These are phyloP conservation scores for Suhomyces tanzawaensis DNA, from an alignment of 805 yeast genomes.

Conservation along the genomic window DNA sequence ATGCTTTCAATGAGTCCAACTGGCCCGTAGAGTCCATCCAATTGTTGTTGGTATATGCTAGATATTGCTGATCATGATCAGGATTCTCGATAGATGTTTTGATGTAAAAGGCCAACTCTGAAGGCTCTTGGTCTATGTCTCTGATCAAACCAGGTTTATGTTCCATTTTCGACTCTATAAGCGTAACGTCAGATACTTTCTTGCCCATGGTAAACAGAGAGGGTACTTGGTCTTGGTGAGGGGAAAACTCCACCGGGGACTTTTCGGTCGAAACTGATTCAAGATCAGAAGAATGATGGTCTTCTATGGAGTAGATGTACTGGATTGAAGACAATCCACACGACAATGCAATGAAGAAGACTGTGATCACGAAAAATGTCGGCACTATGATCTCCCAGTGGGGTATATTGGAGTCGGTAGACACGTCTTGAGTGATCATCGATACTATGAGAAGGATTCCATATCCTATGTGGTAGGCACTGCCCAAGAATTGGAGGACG, in stretches of 20 bases:
- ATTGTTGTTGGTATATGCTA: slow-evolving; percentile 12
- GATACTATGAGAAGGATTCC: slow-evolving; percentile 7
- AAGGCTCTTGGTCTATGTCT: slow-evolving; percentile 5
- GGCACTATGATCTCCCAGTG: slow-evolving; percentile 5
- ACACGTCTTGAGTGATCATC: slow-evolving; percentile 1
- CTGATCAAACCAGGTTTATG: not conserved
- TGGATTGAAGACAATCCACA: slow-evolving; percentile 1
- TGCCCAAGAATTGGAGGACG: not conserved
- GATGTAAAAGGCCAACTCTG: slow-evolving; percentile 7
- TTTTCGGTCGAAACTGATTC: too few species aligned
- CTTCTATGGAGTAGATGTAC: slow-evolving; percentile 3
- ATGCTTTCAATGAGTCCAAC: slow-evolving; percentile 6
- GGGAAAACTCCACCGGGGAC: too few species aligned
- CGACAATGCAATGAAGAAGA: slow-evolving; percentile 5
- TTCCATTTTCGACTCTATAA: slow-evolving; percentile 3
- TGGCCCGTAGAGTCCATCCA: slow-evolving; percentile 21
- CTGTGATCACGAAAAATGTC: slow-evolving; percentile 6
- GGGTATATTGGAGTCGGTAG: not conserved
- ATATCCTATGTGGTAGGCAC: slow-evolving; percentile 4
- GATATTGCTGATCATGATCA: slow-evolving; percentile 6
- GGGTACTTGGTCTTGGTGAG: not conserved
- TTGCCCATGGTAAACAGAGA: slow-evolving; percentile 4
- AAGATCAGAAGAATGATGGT: not conserved
- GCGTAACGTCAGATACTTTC: slow-evolving; percentile 11
- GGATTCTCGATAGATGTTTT: slow-evolving; percentile 7